Percentiles rank a stretch among this genome's conserved stretches.
These are phyloP conservation scores for Rugonectria rugulosa DNA, from an alignment of 2,329 filamentous ascomycete genomes.

Conservation along the genomic window DNA sequence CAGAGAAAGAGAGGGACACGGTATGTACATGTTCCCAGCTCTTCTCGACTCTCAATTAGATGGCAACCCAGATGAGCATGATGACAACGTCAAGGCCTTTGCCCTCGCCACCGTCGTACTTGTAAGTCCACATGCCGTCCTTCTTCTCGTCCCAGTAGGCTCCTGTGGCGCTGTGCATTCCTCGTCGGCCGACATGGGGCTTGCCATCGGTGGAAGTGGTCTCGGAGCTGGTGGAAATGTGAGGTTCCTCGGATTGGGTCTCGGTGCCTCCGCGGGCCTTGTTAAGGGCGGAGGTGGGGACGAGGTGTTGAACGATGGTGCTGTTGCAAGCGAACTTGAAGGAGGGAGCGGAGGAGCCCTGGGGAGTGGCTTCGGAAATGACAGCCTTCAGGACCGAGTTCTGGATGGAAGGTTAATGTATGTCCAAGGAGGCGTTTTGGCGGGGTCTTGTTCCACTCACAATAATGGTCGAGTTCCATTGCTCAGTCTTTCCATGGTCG, in stretches of 20 bases:
- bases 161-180: constrained; percentile 87
- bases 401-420: constrained; percentile 50
- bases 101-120: constrained; percentile 74
- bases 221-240: constrained; percentile 62
- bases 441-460: constrained; percentile 55
- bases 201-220: constrained; percentile 68
- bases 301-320: constrained; percentile 95
- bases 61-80: constrained; percentile 80
- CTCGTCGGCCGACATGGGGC: constrained; percentile 81
- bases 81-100: constrained; percentile 75
- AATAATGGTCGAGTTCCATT: constrained; percentile 94
- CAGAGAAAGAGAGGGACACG: constrained; percentile 16
- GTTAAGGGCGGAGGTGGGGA: constrained; percentile 70
- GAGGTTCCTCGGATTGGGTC: constrained; percentile 57
- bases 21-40: constrained; percentile 13
- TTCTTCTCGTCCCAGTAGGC: constrained; percentile 92
- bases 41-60: constrained; percentile 49
- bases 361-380: constrained; percentile 75
- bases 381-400: constrained; percentile 79
- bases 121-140: constrained; percentile 90
- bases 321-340: constrained; percentile 98
- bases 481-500: constrained; percentile 82
- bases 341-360: constrained; percentile 63
- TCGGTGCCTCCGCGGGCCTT: constrained; percentile 62
- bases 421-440: constrained; percentile 1